These are phyloP conservation scores for Penicillium soppii DNA, from an alignment of 495 filamentous ascomycete species.

Conservation along the genomic window DNA sequence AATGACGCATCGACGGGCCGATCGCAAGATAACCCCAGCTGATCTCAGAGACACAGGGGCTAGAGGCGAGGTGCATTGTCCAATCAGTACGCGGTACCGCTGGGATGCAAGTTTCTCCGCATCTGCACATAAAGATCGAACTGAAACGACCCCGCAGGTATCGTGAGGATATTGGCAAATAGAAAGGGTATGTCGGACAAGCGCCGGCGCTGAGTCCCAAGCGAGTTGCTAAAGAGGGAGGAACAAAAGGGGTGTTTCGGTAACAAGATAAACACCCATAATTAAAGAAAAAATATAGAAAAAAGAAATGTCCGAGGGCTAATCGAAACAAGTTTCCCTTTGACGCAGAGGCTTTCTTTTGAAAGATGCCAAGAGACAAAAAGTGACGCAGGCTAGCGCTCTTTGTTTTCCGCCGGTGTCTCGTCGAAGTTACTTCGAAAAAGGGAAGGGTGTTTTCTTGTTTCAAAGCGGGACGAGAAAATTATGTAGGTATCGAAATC, in stretches of 20 bases:
- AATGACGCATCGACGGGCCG: constrained; percentile 12
- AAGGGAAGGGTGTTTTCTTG: neutral
- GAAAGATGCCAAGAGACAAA: neutral
- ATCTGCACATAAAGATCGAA: constrained; percentile 20
- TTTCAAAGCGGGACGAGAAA: constrained; percentile 1
- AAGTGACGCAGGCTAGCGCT: neutral
- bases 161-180: neutral
- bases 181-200: constrained; percentile 12
- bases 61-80: neutral
- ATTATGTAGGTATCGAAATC: constrained; percentile 11
- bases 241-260: too few species aligned
- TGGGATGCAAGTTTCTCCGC: constrained; percentile 17
- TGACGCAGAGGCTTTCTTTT: too few species aligned
- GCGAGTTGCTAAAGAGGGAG: neutral
- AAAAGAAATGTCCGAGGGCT: neutral
- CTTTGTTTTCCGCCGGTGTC: neutral
- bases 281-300: neutral
- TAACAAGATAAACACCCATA: neutral
- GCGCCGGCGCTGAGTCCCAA: constrained; percentile 15
- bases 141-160: constrained; percentile 17
- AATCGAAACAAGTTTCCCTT: constrained; percentile 1
- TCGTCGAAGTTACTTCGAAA: neutral
- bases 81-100: constrained; percentile 12
- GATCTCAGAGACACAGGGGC: constrained; percentile 1
- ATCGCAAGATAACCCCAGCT: constrained; percentile 8